Conservation (phyloP, 208 protist species). For the Leishmania lainsoni region DNA sequence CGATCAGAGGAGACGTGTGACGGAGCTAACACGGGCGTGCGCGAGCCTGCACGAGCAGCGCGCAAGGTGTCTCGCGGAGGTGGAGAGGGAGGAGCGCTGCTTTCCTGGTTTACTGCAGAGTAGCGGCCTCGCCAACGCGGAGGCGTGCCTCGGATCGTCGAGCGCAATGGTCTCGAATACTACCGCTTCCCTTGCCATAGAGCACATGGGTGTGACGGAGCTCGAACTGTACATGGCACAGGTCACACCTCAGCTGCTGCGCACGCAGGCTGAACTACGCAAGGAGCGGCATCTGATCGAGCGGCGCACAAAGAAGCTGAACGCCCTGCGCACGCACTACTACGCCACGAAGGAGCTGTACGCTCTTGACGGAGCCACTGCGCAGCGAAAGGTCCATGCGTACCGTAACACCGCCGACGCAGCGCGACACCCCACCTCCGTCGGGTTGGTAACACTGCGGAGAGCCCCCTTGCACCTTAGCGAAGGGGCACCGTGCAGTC, state of each 20-base stretch:
- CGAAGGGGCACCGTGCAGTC: background rate
- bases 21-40: conserved; percentile 54
- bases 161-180: background rate
- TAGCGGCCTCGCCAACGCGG: conserved; percentile 9
- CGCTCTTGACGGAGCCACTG: conserved; percentile 19
- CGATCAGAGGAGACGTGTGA: conserved; percentile 44
- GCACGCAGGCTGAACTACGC: conserved; percentile 52
- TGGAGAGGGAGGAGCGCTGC: conserved; percentile 53
- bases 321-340: conserved; percentile 43
- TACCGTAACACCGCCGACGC: background rate
- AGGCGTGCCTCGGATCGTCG: background rate
- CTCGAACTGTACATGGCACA: conserved; percentile 75
- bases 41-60: conserved; percentile 65
- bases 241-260: conserved; percentile 45
- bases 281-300: conserved; percentile 54
- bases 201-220: conserved; percentile 71
- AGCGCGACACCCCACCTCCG: background rate
- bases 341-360: conserved; percentile 37
- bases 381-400: background rate
- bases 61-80: conserved; percentile 37
- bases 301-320: conserved; percentile 42
- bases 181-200: conserved; percentile 26
- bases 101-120: conserved; percentile 37
- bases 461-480: background rate
- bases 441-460: background rate